Conservation (phyloP, 345 rosid species). For the Aquilaria yunnanensis region DNA sequence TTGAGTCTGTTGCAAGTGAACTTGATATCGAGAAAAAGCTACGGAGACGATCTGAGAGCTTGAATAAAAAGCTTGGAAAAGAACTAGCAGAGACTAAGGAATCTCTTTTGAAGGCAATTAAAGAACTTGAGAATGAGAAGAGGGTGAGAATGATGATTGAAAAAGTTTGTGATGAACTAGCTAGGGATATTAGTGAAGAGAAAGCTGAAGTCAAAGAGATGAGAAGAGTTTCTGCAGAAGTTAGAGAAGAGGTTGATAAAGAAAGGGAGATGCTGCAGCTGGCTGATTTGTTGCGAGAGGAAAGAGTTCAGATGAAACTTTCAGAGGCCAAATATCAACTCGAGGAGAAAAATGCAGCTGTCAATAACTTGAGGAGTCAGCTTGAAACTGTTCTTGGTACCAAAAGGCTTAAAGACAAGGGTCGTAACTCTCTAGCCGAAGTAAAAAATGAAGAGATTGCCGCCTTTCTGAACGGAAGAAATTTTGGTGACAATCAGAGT, state of each 20-base stretch:
- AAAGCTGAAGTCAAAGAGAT: constrained; percentile 60
- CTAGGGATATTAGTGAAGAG: constrained; percentile 54
- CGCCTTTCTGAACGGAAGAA: constrained; percentile 45
- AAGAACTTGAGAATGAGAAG: constrained; percentile 86
- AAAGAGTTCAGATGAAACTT: constrained; percentile 69
- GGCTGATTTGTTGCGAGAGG: constrained; percentile 65
- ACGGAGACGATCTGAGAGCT: constrained; percentile 75
- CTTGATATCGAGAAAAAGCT: constrained; percentile 85
- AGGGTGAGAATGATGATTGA: constrained; percentile 68
- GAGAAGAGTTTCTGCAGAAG: constrained; percentile 56
- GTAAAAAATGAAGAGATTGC: constrained; percentile 40
- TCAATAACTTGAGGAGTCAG: constrained; percentile 75
- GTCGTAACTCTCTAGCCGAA: constrained; percentile 30
- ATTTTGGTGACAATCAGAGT: constrained; percentile 30
- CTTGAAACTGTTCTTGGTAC: constrained; percentile 75
- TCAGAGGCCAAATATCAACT: constrained; percentile 74
- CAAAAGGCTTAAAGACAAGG: constrained; percentile 55
- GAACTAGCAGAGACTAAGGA: constrained; percentile 76
- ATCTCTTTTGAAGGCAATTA: constrained; percentile 57
- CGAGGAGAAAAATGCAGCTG: constrained; percentile 78
- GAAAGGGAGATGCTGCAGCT: constrained; percentile 80
- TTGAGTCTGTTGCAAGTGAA: constrained; percentile 83
- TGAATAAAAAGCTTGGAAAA: constrained; percentile 90
- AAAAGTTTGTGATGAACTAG: constrained; percentile 82
- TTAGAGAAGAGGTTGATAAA: constrained; percentile 68